Evolutionary conservation across 352 stramenopile genomes (phyloP), one percentile per base, ranked within the genome.

Genomic region (Phytophthora nicotianae): DNA sequence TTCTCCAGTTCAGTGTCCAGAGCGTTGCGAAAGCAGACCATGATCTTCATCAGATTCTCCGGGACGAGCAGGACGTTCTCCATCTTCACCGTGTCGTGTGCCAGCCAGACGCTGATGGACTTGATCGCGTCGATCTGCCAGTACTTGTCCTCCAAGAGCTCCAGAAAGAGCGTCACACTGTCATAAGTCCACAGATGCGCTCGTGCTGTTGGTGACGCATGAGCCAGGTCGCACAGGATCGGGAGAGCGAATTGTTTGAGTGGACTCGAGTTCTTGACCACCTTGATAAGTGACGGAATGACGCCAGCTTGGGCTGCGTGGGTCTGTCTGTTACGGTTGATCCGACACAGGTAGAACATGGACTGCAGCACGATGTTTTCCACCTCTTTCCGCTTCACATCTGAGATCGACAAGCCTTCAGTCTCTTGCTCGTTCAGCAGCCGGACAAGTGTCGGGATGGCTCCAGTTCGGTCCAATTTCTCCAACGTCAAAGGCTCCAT

Each of bases 271-370:
- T 89, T 90, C 27, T 71, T 58, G 2, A 97, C 89, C 29, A 96
- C 92, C 40, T 89, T 84, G 47, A 95, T 81, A 10, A 98, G 77
- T n/a, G 83, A 91, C n/a, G 90, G 90, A 23, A 98, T 92, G 9
- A 98, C 74, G 8, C 93, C 93, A 16, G 89, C 87, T 45, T 96
- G 79, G 0, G 93, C 91, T 6, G 93, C 93, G 48, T 92, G 82
- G 3, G 86, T 96, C 38, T 97, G 91, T 0, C 93, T 84, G n/a
- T 86, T 93, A 6, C 88, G 74, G 59, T 97, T 97, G 59, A 98
- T 95, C 13, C 90, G 86, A 58, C 93, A 98, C 13, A 98, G 68
- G 58, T 98, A 98, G 52, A 95, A 98, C 78, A 98, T 96, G 3
- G 86, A 83, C 62, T 93, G 91, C 6, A 98, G 75, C 33, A 97